These are phyloP conservation scores for Cystoderma amianthinum DNA, from an alignment of 768 basidiomycete genomes.

Conservation along the genomic window DNA sequence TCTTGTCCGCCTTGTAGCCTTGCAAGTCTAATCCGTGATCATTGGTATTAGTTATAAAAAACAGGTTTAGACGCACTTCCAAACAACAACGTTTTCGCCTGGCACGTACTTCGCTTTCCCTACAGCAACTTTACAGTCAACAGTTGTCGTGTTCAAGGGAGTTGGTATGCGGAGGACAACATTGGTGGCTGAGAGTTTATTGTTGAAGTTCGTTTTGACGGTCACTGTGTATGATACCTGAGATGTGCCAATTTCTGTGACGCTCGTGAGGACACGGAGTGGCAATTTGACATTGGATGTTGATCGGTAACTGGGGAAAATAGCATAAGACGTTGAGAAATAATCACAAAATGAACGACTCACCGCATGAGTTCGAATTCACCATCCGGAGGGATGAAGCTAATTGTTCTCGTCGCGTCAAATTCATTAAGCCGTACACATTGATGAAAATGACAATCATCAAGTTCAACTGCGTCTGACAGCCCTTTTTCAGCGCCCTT, in stretches of 20 bases:
- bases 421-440: conserved; percentile 95
- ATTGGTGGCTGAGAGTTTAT: conserved; percentile 89
- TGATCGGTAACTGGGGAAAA: conserved; percentile 93
- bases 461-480: conserved; percentile 85
- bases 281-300: conserved; percentile 96
- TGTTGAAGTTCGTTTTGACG: conserved; percentile 83
- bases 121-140: conserved; percentile 84
- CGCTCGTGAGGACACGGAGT: conserved; percentile 80
- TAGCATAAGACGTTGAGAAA: too few relatives aligned
- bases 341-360: too few relatives aligned
- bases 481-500: conserved; percentile 52
- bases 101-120: conserved; percentile 99
- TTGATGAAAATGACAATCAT: conserved; percentile 98
- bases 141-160: conserved; percentile 87
- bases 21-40: conserved; percentile 55
- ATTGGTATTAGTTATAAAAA: conserved; percentile 1
- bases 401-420: conserved; percentile 89
- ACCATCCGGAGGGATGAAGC: conserved; percentile 96
- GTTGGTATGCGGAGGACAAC: conserved; percentile 94
- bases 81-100: conserved; percentile 91
- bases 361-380: conserved; percentile 98
- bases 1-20: conserved; percentile 92
- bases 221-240: conserved; percentile 89
- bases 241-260: conserved; percentile 88
- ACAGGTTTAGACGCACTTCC: conserved; percentile 71